Evolutionary conservation across 805 yeast genomes (phyloP).

Genomic region (Komagataella ulmi): DNA sequence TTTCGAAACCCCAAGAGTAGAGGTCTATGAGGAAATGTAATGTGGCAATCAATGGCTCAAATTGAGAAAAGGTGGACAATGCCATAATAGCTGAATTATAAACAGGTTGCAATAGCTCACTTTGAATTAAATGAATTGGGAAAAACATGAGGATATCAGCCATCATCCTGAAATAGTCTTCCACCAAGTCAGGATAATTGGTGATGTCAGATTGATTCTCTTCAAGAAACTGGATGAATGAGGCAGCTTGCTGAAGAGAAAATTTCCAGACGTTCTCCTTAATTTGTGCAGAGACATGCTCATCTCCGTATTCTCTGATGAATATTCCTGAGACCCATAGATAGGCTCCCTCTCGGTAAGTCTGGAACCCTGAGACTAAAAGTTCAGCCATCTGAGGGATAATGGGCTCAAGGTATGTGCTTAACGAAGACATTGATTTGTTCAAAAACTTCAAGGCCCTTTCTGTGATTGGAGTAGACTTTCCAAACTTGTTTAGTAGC

Average conservation of each 20-base stretch:
- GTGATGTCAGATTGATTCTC: constrained; percentile 5
- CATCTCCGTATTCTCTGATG: constrained; percentile 55
- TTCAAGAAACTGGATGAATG: constrained; percentile 35
- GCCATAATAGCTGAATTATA: constrained; percentile 47
- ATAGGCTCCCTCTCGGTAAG: constrained; percentile 66
- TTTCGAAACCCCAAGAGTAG: constrained; percentile 69
- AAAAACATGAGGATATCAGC: constrained; percentile 66
- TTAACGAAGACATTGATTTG: constrained; percentile 49
- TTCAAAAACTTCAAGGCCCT: constrained; percentile 58
- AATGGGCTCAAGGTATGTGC: constrained; percentile 40
- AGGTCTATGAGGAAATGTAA: constrained; percentile 74
- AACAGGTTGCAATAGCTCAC: constrained; percentile 34
- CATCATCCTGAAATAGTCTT: constrained; percentile 78
- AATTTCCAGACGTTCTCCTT: constrained; percentile 61
- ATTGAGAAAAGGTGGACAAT: constrained; percentile 41
- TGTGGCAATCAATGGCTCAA: constrained; percentile 56
- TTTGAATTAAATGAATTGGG: constrained; percentile 38
- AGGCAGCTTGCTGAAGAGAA: constrained; percentile 48
- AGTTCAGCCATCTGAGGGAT: constrained; percentile 53
- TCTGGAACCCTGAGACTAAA: constrained; percentile 56
- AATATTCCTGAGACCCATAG: constrained; percentile 83
- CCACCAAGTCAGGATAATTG: constrained; percentile 55
- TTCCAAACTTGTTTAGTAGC: constrained; percentile 41
- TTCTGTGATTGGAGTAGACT: constrained; percentile 56
- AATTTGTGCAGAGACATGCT: constrained; percentile 23